A percentile compares a stretch with the other conserved stretches of the same genome.
Conservation (phyloP, 257 asterid species). For the Plantago ovata region DNA sequence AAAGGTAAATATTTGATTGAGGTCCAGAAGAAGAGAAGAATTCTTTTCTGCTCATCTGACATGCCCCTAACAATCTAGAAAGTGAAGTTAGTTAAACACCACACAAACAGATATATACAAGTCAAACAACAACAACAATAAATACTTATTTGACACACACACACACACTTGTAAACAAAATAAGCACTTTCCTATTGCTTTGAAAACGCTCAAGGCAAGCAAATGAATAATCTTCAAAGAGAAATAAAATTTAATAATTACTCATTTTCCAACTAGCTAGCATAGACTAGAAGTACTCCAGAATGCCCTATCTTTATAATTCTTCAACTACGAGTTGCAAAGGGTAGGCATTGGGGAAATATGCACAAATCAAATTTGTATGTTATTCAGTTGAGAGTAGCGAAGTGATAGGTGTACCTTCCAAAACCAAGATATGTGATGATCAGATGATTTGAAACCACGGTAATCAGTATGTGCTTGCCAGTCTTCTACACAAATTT, state of each 20-base stretch:
- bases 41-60: conserved; percentile 69
- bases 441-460: too few species aligned
- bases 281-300: background rate
- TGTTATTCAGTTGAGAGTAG: too few species aligned
- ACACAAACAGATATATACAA: background rate
- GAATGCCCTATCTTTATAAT: background rate
- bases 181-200: background rate
- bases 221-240: too few species aligned
- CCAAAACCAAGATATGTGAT: too few species aligned
- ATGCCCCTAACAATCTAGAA: conserved; percentile 60
- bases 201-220: background rate
- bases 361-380: background rate
- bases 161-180: background rate
- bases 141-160: background rate
- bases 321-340: background rate
- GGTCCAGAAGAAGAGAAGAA: too few species aligned
- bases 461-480: too few species aligned
- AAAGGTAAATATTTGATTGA: conserved; percentile 71
- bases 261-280: background rate
- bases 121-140: background rate
- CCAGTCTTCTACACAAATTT: too few species aligned
- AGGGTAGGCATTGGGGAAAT: background rate
- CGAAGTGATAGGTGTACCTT: conserved; percentile 39
- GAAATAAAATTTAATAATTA: too few species aligned
- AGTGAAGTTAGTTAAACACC: conserved; percentile 4